Evolutionary conservation across 805 yeast genomes (phyloP).

Genomic region (Candida mattraensis): DNA sequence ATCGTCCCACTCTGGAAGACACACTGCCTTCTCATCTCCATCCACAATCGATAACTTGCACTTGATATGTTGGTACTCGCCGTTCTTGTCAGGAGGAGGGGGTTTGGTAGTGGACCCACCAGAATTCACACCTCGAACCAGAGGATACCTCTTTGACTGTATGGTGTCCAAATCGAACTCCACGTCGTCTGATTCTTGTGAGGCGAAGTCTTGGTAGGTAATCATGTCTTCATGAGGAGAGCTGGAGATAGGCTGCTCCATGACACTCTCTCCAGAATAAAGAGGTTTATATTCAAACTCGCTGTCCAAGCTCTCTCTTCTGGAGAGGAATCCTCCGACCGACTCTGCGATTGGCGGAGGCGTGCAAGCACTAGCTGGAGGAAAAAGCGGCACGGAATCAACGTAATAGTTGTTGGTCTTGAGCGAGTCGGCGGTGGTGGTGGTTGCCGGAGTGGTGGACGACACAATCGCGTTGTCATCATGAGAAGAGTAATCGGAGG

Average conservation of each 20-base stretch:
- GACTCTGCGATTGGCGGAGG: slow-evolving; percentile 25
- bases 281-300: slow-evolving; percentile 21
- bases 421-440: slow-evolving; percentile 8
- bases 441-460: slow-evolving; percentile 6
- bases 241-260: too few species aligned
- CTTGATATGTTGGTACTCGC: slow-evolving; percentile 39
- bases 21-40: slow-evolving; percentile 47
- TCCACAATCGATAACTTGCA: slow-evolving; percentile 47
- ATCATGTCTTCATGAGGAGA: too few species aligned
- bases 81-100: slow-evolving; percentile 39
- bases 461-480: slow-evolving; percentile 11
- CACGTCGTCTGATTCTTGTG: slow-evolving; percentile 3
- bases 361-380: slow-evolving; percentile 33
- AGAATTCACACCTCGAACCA: slow-evolving; percentile 56
- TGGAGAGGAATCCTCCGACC: slow-evolving; percentile 14
- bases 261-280: slow-evolving; percentile 4
- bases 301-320: slow-evolving; percentile 25
- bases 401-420: slow-evolving; percentile 3
- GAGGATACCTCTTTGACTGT: slow-evolving; percentile 35
- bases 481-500: slow-evolving; percentile 17
- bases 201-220: too few species aligned
- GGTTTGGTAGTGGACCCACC: slow-evolving; percentile 60
- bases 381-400: slow-evolving; percentile 22
- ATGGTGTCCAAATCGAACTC: slow-evolving; percentile 15
- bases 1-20: slow-evolving; percentile 50